phyloP scores from a whole-genome alignment of 2,329 filamentous ascomycete genomes.

The Colletotrichum sp. region DNA sequence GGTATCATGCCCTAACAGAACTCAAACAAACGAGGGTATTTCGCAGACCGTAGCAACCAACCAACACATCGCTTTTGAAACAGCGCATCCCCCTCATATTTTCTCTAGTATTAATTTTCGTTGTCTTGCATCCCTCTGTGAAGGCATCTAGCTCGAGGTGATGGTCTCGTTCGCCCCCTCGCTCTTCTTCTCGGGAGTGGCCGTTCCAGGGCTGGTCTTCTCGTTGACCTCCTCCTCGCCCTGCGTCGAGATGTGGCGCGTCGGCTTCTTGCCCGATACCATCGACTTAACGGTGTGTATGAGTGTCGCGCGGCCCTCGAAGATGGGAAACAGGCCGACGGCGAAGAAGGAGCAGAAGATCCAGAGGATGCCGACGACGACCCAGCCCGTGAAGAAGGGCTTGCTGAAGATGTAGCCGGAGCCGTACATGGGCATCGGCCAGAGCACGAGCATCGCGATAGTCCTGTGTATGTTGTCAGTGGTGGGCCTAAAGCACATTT shows the following conservation, averaged over 20 bases:
- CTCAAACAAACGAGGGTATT: neutral
- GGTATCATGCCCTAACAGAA: neutral
- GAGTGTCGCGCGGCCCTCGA: conserved; percentile 76
- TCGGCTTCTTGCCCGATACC: conserved; percentile 43
- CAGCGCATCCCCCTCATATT: fast-evolving
- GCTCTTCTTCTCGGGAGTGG: conserved; percentile 14
- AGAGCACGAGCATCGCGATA: conserved; percentile 76
- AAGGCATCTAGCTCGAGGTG: neutral
- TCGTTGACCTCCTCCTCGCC: conserved; percentile 17
- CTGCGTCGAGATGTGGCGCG: conserved; percentile 12
- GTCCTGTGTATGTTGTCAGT: conserved; percentile 42
- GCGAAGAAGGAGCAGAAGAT: conserved; percentile 74
- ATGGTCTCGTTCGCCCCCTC: neutral
- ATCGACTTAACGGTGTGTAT: conserved; percentile 66
- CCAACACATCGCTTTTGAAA: neutral
- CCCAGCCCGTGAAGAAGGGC: conserved; percentile 84
- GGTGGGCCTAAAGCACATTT: fast-evolving
- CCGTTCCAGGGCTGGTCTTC: conserved; percentile 5
- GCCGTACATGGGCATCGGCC: conserved; percentile 94
- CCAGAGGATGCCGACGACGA: conserved; percentile 79
- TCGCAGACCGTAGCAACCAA: neutral
- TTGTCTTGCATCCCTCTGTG: too few species aligned
- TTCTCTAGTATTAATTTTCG: too few species aligned
- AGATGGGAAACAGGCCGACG: conserved; percentile 83
- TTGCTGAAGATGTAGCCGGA: conserved; percentile 81